A percentile compares a stretch with the other conserved stretches of the same genome.
Evolutionary conservation across 352 stramenopile species (phyloP).

Genomic region (Pythium dissimile): DNA sequence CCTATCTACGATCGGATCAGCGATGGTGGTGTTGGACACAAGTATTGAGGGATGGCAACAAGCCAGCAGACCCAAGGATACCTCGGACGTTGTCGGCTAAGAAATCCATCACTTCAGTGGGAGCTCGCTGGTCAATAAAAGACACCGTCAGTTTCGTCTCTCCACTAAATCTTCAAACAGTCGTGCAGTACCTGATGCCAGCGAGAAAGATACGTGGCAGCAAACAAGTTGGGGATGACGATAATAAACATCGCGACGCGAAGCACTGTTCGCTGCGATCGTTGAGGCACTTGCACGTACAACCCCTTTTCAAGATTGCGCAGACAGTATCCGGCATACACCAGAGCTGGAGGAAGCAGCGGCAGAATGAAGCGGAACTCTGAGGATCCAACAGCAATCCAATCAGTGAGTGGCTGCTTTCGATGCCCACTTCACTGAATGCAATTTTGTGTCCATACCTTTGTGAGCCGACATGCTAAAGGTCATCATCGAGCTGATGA

Average conservation of each 20-base stretch:
- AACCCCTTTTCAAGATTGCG: constrained; percentile 62
- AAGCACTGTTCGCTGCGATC: constrained; percentile 55
- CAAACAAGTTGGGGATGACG: constrained; percentile 61
- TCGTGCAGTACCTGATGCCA: constrained; percentile 40
- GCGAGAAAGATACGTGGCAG: constrained; percentile 66
- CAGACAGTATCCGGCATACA: constrained; percentile 76
- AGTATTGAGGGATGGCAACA: background rate
- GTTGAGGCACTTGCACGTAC: constrained; percentile 50
- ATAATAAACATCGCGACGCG: constrained; percentile 43
- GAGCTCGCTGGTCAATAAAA: constrained; percentile 38
- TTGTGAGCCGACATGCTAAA: constrained; percentile 83
- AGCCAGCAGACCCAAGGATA: constrained; percentile 11
- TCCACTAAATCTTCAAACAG: background rate
- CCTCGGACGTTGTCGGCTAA: constrained; percentile 51
- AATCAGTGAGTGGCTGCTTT: background rate
- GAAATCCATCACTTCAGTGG: constrained; percentile 80
- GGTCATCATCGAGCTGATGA: constrained; percentile 70
- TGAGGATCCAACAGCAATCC: constrained; percentile 9
- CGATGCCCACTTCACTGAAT: background rate
- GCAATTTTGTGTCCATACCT: constrained; percentile 30
- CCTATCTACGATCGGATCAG: background rate
- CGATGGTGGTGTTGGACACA: background rate
- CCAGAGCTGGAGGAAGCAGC: constrained; percentile 61
- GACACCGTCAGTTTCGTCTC: no score
- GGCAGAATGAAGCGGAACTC: constrained; percentile 87